phyloP scores from a whole-genome alignment of 176 grass and related monocot species.

The Ensete ventricosum region DNA sequence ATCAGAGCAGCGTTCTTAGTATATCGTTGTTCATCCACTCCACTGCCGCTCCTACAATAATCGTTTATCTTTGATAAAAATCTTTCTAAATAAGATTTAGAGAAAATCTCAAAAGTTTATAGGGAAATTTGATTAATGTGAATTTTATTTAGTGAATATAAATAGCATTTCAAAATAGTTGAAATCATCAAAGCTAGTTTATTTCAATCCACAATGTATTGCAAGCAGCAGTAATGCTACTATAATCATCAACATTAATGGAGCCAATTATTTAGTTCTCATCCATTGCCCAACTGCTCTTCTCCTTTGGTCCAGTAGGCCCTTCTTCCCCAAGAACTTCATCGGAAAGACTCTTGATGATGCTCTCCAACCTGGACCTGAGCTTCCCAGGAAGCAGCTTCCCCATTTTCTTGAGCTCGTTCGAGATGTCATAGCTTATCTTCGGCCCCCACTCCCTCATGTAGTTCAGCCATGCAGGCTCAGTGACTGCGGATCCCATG shows the following conservation, averaged over 20 bases:
- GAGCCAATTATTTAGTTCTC: constrained; percentile 21
- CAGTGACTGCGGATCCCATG: constrained; percentile 14
- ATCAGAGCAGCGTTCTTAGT: too few relatives aligned
- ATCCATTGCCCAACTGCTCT: constrained; percentile 51
- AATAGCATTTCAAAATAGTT: too few relatives aligned
- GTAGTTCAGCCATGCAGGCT: constrained; percentile 64
- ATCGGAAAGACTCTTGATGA: constrained; percentile 32
- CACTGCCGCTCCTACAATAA: too few relatives aligned
- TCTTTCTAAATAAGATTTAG: too few relatives aligned
- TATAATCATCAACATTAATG: too few relatives aligned
- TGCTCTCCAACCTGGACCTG: constrained; percentile 28
- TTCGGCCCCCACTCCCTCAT: constrained; percentile 62
- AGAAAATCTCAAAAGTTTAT: too few relatives aligned
- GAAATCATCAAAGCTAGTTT: too few relatives aligned
- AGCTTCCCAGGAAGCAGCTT: constrained; percentile 35
- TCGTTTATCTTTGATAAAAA: too few relatives aligned
- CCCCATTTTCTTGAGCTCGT: constrained; percentile 44
- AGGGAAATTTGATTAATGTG: not conserved
- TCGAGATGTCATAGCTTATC: constrained; percentile 53
- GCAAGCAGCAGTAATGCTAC: too few relatives aligned
- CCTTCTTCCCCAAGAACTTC: constrained; percentile 55
- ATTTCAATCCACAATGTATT: too few relatives aligned
- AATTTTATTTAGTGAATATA: not conserved
- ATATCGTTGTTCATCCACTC: too few relatives aligned
- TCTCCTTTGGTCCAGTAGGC: constrained; percentile 65